Percentiles rank a stretch among this genome's conserved stretches.
These are phyloP conservation scores for Oryza glumipatula DNA, from an alignment of 176 grass and related monocot genomes.

Conservation along the genomic window DNA sequence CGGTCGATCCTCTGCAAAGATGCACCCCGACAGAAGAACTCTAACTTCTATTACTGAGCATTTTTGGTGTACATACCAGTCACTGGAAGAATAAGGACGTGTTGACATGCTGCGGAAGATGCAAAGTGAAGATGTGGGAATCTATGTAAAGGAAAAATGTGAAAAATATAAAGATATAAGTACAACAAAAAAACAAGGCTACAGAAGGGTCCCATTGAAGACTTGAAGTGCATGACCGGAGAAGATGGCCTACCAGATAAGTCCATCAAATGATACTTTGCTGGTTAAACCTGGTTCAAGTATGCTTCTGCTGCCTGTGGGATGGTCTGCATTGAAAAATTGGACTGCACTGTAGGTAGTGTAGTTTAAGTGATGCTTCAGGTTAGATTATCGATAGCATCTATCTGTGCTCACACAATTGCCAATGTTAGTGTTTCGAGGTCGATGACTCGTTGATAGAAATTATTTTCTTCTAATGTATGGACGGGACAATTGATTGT, in stretches of 20 bases:
- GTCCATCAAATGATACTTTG: slow-evolving; percentile 33
- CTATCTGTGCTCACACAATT: slow-evolving; percentile 22
- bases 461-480: neutral
- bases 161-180: neutral
- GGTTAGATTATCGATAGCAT: slow-evolving; percentile 39
- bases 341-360: neutral
- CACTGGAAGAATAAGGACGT: neutral
- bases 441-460: slow-evolving; percentile 24
- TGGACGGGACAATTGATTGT: neutral
- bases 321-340: slow-evolving; percentile 15
- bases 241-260: slow-evolving; percentile 28
- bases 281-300: slow-evolving; percentile 27
- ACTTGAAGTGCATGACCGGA: slow-evolving; percentile 23
- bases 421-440: slow-evolving; percentile 19
- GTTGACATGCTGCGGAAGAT: neutral
- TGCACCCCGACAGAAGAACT: slow-evolving; percentile 71
- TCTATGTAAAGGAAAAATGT: slow-evolving; percentile 33
- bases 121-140: slow-evolving; percentile 18
- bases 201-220: slow-evolving; percentile 1
- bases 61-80: slow-evolving; percentile 41
- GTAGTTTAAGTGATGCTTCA: slow-evolving; percentile 1
- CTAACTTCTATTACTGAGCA: slow-evolving; percentile 73
- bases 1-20: slow-evolving; percentile 97
- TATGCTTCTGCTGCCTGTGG: slow-evolving; percentile 35
- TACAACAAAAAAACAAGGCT: slow-evolving; percentile 1